A percentile compares a stretch with the other conserved stretches of the same genome.
phyloP scores from a whole-genome alignment of 176 grass and related monocot genomes.

The Oryza longistaminata region DNA sequence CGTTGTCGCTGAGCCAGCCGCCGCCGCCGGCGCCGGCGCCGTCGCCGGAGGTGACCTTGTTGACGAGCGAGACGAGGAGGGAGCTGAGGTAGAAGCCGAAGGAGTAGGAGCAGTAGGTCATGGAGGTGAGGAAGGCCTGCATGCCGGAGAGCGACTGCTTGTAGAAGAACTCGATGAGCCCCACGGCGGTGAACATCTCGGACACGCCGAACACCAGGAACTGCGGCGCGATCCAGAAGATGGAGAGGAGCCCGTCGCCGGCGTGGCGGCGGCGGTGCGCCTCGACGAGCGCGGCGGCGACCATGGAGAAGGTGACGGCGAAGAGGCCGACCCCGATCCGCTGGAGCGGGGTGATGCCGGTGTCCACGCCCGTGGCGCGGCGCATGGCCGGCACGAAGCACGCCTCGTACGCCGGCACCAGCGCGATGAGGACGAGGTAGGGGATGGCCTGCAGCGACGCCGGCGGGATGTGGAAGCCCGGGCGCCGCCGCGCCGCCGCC shows the following conservation, averaged over 20 bases:
- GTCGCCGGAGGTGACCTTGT: slow-evolving; percentile 48
- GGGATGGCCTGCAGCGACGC: slow-evolving; percentile 87
- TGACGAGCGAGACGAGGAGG: slow-evolving; percentile 73
- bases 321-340: slow-evolving; percentile 83
- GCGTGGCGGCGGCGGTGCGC: slow-evolving; percentile 16
- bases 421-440: slow-evolving; percentile 54
- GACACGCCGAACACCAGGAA: slow-evolving; percentile 85
- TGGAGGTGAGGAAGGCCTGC: slow-evolving; percentile 85
- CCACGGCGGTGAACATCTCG: slow-evolving; percentile 94
- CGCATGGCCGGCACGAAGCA: slow-evolving; percentile 61
- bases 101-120: slow-evolving; percentile 98
- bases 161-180: slow-evolving; percentile 97
- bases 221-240: slow-evolving; percentile 86
- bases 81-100: slow-evolving; percentile 95
- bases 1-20: slow-evolving; percentile 85
- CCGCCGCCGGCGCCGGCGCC: slow-evolving; percentile 28
- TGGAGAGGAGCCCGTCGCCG: slow-evolving; percentile 40
- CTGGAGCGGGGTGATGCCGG: slow-evolving; percentile 80
- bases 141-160: slow-evolving; percentile 79
- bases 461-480: slow-evolving; percentile 53
- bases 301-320: slow-evolving; percentile 85
- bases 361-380: slow-evolving; percentile 50
- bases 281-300: slow-evolving; percentile 72
- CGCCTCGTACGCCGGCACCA: slow-evolving; percentile 74
- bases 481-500: background rate